A percentile compares a stretch with the other conserved stretches of the same genome.
These are phyloP conservation scores for Sequoiadendron giganteum DNA, from an alignment of 75 land plant genomes.

Conservation along the genomic window DNA sequence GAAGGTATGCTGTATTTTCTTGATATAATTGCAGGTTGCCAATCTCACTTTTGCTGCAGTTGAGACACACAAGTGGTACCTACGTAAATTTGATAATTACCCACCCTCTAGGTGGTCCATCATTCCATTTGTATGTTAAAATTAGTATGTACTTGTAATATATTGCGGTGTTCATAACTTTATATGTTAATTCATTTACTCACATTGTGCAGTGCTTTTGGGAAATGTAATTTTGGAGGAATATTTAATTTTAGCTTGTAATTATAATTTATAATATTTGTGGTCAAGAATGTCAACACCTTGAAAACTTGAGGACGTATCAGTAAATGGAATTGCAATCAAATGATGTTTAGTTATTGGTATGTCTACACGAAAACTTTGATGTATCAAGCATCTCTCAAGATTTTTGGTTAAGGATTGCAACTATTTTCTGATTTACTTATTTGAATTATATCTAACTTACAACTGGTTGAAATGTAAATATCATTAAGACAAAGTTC, in stretches of 20 bases:
- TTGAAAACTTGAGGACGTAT: background rate
- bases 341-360: background rate
- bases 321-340: background rate
- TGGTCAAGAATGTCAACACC: background rate
- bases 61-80: constrained; percentile 71
- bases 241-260: background rate
- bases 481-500: background rate
- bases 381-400: background rate
- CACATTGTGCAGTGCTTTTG: background rate
- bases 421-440: background rate
- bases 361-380: background rate
- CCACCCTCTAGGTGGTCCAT: constrained; percentile 45
- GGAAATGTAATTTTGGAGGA: background rate
- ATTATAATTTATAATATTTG: background rate
- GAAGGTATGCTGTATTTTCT: background rate
- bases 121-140: constrained; percentile 44
- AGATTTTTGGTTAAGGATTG: background rate
- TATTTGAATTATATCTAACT: background rate
- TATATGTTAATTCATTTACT: background rate
- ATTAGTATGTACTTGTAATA: background rate
- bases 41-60: constrained; percentile 58
- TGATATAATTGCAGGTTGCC: constrained; percentile 37
- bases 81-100: constrained; percentile 53
- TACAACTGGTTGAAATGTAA: background rate
- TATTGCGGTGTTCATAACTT: background rate